Conservation (phyloP, 106 monocot species). For the Allium fistulosum region DNA sequence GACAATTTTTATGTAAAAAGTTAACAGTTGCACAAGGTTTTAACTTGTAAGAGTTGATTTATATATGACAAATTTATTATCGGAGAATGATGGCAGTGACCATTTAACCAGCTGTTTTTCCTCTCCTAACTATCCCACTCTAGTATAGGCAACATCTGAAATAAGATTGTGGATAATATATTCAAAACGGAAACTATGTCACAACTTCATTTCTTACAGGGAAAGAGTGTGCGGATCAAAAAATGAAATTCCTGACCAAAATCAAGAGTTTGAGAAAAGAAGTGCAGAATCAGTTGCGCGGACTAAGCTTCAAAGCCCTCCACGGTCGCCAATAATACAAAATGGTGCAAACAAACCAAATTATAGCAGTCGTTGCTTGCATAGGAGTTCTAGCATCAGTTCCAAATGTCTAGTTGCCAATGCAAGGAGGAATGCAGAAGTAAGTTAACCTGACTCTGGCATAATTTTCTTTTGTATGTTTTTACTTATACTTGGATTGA, state of each 20-base stretch:
- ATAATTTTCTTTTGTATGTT: no score
- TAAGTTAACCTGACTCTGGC: constrained; percentile 13
- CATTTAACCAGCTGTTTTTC: no score
- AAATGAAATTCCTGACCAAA: constrained; percentile 21
- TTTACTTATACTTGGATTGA: no score
- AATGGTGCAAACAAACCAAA: constrained; percentile 39
- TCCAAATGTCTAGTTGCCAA: constrained; percentile 60
- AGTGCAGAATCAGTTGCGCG: constrained; percentile 25
- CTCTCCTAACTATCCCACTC: no score
- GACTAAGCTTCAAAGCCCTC: constrained; percentile 31
- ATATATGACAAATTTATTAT: no score
- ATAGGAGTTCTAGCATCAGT: constrained; percentile 86
- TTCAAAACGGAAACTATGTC: no score
- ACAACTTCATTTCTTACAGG: constrained; percentile 12
- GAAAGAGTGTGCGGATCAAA: constrained; percentile 33
- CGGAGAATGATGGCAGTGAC: no score
- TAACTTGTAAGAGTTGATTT: no score
- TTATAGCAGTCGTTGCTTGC: constrained; percentile 43
- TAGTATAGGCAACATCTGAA: no score
- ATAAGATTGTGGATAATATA: no score
- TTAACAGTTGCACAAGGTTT: no score
- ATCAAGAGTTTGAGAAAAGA: constrained; percentile 28
- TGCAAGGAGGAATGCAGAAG: constrained; percentile 43
- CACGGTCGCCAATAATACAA: constrained; percentile 21
- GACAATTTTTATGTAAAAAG: no score